Percentiles rank a stretch among this genome's conserved stretches.
phyloP scores from a whole-genome alignment of 306 rosid species.

The Lathyrus aphaca region DNA sequence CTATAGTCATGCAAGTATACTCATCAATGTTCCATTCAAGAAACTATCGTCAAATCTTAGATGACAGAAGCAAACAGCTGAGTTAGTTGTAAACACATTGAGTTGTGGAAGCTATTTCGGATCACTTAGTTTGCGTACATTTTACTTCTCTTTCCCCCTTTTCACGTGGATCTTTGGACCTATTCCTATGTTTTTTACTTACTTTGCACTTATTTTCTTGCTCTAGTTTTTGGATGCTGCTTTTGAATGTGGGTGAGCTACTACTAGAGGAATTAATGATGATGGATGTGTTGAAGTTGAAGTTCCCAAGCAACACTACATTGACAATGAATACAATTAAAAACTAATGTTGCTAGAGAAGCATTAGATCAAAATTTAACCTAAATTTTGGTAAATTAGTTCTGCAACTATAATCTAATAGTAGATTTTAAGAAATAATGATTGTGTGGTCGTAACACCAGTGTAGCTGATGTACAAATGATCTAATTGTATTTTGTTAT shows the following conservation, averaged over 20 bases:
- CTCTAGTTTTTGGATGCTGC: constrained; percentile 74
- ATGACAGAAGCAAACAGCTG: constrained; percentile 52
- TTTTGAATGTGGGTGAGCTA: constrained; percentile 51
- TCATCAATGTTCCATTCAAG: constrained; percentile 79
- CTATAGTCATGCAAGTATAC: constrained; percentile 83
- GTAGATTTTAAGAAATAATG: too few relatives aligned
- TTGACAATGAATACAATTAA: constrained; percentile 43
- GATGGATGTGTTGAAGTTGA: background rate
- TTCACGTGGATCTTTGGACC: constrained; percentile 92
- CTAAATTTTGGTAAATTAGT: too few relatives aligned
- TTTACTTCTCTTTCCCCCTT: constrained; percentile 84
- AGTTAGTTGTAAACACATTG: constrained; percentile 70
- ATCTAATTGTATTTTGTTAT: too few relatives aligned
- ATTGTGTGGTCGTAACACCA: too few relatives aligned
- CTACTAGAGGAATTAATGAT: constrained; percentile 15
- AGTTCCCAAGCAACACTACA: background rate
- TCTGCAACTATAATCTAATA: too few relatives aligned
- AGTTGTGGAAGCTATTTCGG: constrained; percentile 84
- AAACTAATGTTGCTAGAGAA: too few relatives aligned
- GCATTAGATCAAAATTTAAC: too few relatives aligned
- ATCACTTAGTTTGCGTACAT: constrained; percentile 85
- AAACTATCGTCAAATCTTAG: constrained; percentile 43
- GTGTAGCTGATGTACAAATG: too few relatives aligned
- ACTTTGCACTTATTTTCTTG: constrained; percentile 54
- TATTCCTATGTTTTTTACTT: constrained; percentile 68